Evolutionary conservation across 1,284 basidiomycete species (phyloP), one percentile per base, ranked within the genome.

Genomic region (Chiua sp.): DNA sequence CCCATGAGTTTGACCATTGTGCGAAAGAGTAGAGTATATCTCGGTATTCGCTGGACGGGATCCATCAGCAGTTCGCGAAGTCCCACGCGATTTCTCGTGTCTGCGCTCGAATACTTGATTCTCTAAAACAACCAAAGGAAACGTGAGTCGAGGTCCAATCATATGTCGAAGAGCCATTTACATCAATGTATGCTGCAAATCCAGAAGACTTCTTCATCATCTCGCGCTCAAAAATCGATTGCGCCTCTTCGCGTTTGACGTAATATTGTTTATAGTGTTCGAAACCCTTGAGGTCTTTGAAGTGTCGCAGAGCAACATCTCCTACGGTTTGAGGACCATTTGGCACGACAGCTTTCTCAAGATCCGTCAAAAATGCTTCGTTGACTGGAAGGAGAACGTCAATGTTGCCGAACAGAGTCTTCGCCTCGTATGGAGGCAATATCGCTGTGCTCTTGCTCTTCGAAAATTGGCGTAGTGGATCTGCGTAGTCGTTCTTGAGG

Each of bases 31-130:
- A 99, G 82, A 3, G 94, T 98, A 77, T 99, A 99, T 59, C 97
- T 84, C 1, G 98, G 96, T 64, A 99, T 94, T 32, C 98, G 90
- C 75, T 99, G 98, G n/a, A 98, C 94, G n/a, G 98, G 98, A 71
- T 99, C 98, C 87, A 98, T 98, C 47, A 99, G 82, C 47, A 99
- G 86, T 75, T 99, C 97, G 23, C 94, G 87, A 47, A 99, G 82
- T 16, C 97, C 96, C 52, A 96, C 86, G 60, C 92, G 88, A 71
- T 96, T 97, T 64, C 84, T 87, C 42, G 88, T 80, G 59, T 95
- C 95, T 16, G 89, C 84, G 4, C 88, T 88, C 63, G 92, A 88
- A 71, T 96, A 95, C 80, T 98, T 97, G 66, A 94, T 92, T 56
- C 90, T 88, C 93, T 96, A 57, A 52, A 37, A 52, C 20, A 32